These are phyloP conservation scores for Colletotrichum sidae DNA, from an alignment of 2,329 filamentous ascomycete species.

Conservation along the genomic window DNA sequence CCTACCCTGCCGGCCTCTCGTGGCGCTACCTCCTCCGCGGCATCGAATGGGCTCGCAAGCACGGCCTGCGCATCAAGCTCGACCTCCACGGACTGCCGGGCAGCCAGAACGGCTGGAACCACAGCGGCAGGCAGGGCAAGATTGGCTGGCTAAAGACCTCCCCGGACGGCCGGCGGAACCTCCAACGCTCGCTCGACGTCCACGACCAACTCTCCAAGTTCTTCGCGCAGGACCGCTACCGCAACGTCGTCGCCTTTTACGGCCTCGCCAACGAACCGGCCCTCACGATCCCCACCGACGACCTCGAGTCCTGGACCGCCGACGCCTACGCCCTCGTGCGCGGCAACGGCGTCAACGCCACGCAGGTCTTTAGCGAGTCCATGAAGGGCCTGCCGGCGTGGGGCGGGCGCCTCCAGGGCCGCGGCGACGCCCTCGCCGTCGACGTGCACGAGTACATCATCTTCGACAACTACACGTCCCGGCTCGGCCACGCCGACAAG, in stretches of 20 bases:
- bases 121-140: constrained; percentile 83
- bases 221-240: constrained; percentile 93
- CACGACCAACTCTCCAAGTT: constrained; percentile 90
- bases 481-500: constrained; percentile 84
- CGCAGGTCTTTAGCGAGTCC: constrained; percentile 90
- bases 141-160: constrained; percentile 95
- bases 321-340: constrained; percentile 79
- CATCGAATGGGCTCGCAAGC: constrained; percentile 93
- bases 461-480: constrained; percentile 91
- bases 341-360: constrained; percentile 77
- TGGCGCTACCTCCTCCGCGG: constrained; percentile 94
- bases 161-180: constrained; percentile 77
- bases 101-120: constrained; percentile 98
- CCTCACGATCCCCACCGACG: constrained; percentile 79
- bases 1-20: constrained; percentile 86
- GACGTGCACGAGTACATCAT: constrained; percentile 99
- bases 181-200: constrained; percentile 84
- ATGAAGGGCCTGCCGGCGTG: constrained; percentile 93
- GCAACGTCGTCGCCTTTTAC: constrained; percentile 92
- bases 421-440: constrained; percentile 78
- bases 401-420: constrained; percentile 82
- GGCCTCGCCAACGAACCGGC: constrained; percentile 94
- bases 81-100: constrained; percentile 92
- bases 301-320: constrained; percentile 84
- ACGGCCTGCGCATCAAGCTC: constrained; percentile 91